Percentiles rank a stretch among this genome's conserved stretches.
These are phyloP conservation scores for Penicillium silybi DNA, from an alignment of 495 filamentous ascomycete species.

Conservation along the genomic window DNA sequence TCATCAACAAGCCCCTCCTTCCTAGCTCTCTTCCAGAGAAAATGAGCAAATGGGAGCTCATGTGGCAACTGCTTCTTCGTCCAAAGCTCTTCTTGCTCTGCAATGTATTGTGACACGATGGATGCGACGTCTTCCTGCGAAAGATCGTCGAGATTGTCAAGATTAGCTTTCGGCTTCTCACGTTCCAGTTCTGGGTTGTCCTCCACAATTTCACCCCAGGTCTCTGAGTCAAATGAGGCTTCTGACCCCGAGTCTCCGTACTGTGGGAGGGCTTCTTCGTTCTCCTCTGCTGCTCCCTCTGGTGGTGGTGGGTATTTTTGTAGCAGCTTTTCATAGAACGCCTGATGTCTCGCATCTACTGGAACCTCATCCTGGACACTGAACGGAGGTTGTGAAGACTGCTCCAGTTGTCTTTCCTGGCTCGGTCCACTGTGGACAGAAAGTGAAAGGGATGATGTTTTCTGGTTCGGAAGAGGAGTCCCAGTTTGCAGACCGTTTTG, in stretches of 20 bases:
- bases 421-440: background rate
- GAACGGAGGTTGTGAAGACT: background rate
- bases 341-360: background rate
- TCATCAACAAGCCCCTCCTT: conserved; percentile 24
- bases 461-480: too few species aligned
- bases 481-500: background rate
- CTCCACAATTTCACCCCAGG: conserved; percentile 59
- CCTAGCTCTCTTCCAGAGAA: conserved; percentile 57
- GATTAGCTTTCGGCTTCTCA: conserved; percentile 2
- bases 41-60: conserved; percentile 49
- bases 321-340: conserved; percentile 24
- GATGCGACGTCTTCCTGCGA: conserved; percentile 41
- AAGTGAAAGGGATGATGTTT: background rate
- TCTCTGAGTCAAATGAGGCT: conserved; percentile 50
- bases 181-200: conserved; percentile 35
- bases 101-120: conserved; percentile 51
- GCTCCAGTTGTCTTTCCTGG: background rate
- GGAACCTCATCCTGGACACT: background rate
- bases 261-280: conserved; percentile 53
- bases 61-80: conserved; percentile 48
- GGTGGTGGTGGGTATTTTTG: conserved; percentile 34
- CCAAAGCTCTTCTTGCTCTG: conserved; percentile 56
- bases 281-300: conserved; percentile 26
- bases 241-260: conserved; percentile 65
- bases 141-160: background rate